Base-by-base conservation (phyloP, 164 flowering plant genomes). In the Malania oleifera region DNA sequence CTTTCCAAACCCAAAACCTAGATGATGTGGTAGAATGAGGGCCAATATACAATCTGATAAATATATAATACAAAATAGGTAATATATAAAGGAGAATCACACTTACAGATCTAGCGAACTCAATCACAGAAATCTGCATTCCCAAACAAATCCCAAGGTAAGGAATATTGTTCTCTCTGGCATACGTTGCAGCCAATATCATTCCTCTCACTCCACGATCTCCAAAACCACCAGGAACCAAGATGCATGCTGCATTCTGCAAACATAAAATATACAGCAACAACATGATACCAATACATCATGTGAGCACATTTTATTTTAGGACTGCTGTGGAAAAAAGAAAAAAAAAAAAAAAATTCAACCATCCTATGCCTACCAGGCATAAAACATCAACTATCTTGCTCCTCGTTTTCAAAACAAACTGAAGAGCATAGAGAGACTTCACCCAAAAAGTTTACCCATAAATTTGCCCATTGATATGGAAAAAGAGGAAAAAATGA, bases 141-240 rank as follows among this genome's bases (percentile, higher is more conserved):
- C 99, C 99, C 78, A 95, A 80, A 75, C 99, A 95, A 53, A 95
- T 95, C 22, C 99, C 99, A 62, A 95, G 88, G 68, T 88, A 95
- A 28, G 99, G 99, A 67, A 91, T 73, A 31, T 72, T 76, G 57
- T 84, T 91, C 69, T 95, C 95, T 74, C 99, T 74, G 39, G 99
- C 99, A 77, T 85, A 91, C 58, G 85, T 91, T 67, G 99, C 99
- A 74, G 99, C 99, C 71, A 88, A 73, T 62, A 91, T 72, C 97
- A 86, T 95, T 69, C 99, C 99, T 57, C 52, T 72, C 28, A 90
- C 95, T 41, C 99, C 99, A 69, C 99, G 96, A 75, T 95, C 97
- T 51, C 99, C 99, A 76, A 95, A 95, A 35, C 99, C 99, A 63
- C 99, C 99, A 63, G 99, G 99, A 68, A 95, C 89, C 73, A 95